A percentile compares a stretch with the other conserved stretches of the same genome.
These are phyloP conservation scores for Leccinum sublutescens DNA, from an alignment of 768 basidiomycete species.

Conservation along the genomic window DNA sequence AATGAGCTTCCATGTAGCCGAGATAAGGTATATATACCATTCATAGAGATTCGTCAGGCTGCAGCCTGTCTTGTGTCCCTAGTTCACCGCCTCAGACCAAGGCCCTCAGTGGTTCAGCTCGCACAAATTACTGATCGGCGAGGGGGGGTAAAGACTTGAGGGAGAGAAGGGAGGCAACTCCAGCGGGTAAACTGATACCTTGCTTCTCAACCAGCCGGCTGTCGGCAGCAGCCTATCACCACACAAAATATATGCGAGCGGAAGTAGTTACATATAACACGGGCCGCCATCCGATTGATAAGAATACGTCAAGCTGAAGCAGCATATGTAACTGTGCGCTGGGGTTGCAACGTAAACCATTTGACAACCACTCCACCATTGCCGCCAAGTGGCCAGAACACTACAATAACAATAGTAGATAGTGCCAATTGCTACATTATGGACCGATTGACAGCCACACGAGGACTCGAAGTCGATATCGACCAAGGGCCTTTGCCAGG, in stretches of 20 bases:
- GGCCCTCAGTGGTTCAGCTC: background rate
- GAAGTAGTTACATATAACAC: background rate
- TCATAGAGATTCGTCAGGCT: background rate
- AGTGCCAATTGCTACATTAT: background rate
- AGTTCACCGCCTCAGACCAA: background rate
- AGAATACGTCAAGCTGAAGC: slow-evolving; percentile 1
- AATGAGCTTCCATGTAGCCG: background rate
- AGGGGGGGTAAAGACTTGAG: background rate
- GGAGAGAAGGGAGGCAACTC: background rate
- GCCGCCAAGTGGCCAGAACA: slow-evolving; percentile 1
- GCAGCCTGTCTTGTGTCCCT: background rate
- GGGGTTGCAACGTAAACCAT: background rate
- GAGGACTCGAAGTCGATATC: background rate
- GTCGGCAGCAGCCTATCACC: background rate
- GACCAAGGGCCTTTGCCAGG: background rate
- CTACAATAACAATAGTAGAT: background rate
- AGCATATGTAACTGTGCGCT: background rate
- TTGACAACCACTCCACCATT: background rate
- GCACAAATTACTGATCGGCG: background rate
- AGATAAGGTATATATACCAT: slow-evolving; percentile 8
- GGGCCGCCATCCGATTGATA: background rate
- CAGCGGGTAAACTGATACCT: background rate
- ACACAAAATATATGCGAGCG: slow-evolving; percentile 4
- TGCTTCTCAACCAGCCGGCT: slow-evolving; percentile 5
- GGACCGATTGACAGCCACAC: background rate